These are phyloP conservation scores for Austroboletus festivus DNA, from an alignment of 768 basidiomycete species.

Conservation along the genomic window DNA sequence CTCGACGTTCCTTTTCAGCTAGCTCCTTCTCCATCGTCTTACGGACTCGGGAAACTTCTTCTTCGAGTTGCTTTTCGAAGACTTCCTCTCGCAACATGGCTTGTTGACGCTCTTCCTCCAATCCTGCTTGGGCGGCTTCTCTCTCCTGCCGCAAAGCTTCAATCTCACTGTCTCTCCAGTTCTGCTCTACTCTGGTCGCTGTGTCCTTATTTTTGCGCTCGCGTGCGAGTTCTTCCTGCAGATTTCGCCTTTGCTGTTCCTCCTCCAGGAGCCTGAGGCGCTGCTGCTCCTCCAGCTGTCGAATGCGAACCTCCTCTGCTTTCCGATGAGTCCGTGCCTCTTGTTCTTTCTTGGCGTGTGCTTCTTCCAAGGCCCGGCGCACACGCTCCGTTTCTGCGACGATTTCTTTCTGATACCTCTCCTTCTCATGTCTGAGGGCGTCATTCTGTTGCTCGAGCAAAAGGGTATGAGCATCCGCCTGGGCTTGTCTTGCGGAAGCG, in stretches of 20 bases:
- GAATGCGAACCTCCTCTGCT: conserved; percentile 26
- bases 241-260: conserved; percentile 21
- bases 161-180: conserved; percentile 19
- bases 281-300: conserved; percentile 26
- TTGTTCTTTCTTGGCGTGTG: conserved; percentile 24
- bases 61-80: conserved; percentile 25
- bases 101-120: conserved; percentile 28
- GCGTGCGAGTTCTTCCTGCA: conserved; percentile 28
- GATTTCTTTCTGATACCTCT: conserved; percentile 21
- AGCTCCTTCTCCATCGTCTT: conserved; percentile 21
- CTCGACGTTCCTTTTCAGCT: conserved; percentile 21
- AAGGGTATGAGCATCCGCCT: conserved; percentile 25
- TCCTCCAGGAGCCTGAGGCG: conserved; percentile 28
- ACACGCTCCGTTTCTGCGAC: conserved; percentile 26
- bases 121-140: conserved; percentile 20
- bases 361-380: conserved; percentile 24
- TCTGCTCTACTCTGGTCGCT: conserved; percentile 15
- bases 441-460: conserved; percentile 23
- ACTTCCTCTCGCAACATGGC: conserved; percentile 22
- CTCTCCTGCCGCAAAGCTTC: conserved; percentile 14
- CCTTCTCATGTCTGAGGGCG: conserved; percentile 24
- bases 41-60: conserved; percentile 27
- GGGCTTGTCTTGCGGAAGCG: conserved; percentile 20
- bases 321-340: conserved; percentile 17
- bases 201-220: conserved; percentile 19